These are phyloP conservation scores for Clausena lansium DNA, from an alignment of 345 rosid genomes.

Conservation along the genomic window DNA sequence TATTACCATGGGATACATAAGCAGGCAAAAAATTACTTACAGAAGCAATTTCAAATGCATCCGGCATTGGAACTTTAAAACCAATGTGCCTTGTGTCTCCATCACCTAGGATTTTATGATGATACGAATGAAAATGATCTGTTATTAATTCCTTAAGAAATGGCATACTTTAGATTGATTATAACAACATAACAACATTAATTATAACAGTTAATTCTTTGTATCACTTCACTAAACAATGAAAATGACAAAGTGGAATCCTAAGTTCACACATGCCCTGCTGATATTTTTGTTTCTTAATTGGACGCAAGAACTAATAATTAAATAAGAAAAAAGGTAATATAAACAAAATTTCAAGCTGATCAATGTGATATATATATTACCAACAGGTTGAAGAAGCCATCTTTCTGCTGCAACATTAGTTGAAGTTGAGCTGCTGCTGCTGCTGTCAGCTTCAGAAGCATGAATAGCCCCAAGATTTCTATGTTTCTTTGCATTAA, in stretches of 20 bases:
- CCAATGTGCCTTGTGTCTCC: slow-evolving; percentile 87
- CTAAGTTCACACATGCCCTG: not conserved
- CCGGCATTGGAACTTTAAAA: slow-evolving; percentile 67
- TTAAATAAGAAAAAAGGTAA: too few species aligned
- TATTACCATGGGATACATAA: not conserved
- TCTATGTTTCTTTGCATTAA: slow-evolving; percentile 23
- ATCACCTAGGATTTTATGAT: slow-evolving; percentile 48
- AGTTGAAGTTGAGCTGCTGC: slow-evolving; percentile 29
- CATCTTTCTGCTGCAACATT: slow-evolving; percentile 48
- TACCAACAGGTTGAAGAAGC: slow-evolving; percentile 90
- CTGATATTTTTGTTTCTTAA: not conserved
- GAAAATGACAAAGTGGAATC: not conserved
- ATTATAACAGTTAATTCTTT: not conserved
- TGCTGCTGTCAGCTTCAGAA: slow-evolving; percentile 39
- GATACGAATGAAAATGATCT: not conserved
- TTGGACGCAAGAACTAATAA: not conserved
- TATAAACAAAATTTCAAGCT: not conserved
- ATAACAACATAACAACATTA: not conserved
- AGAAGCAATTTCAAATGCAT: slow-evolving; percentile 69
- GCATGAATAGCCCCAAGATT: slow-evolving; percentile 35
- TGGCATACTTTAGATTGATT: too few species aligned
- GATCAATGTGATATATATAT: not conserved
- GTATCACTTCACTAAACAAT: not conserved
- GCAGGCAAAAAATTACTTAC: slow-evolving; percentile 35
- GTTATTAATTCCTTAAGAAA: not conserved